These are phyloP conservation scores for Corylus heterophylla DNA, from an alignment of 306 rosid genomes.

Conservation along the genomic window DNA sequence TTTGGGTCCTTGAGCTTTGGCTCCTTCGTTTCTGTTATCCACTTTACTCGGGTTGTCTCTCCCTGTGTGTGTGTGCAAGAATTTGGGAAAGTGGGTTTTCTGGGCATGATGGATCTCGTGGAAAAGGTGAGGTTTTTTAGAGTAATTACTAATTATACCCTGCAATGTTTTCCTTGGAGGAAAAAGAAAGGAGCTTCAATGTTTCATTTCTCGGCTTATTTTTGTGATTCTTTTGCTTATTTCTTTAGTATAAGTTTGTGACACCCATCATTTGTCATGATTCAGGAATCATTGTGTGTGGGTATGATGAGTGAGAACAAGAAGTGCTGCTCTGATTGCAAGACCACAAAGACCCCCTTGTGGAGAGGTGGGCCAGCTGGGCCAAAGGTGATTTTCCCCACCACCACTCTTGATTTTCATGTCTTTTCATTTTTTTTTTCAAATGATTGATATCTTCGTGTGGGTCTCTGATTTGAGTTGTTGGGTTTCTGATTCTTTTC, in stretches of 20 bases:
- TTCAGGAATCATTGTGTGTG: constrained; percentile 38
- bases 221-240: constrained; percentile 1
- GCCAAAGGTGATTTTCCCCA: constrained; percentile 36
- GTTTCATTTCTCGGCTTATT: neutral
- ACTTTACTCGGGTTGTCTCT: neutral
- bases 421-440: neutral
- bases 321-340: constrained; percentile 62
- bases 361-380: constrained; percentile 87
- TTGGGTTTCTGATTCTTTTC: neutral
- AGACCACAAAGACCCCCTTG: constrained; percentile 71
- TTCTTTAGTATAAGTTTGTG: neutral
- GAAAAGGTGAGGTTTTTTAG: constrained; percentile 31
- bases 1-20: neutral
- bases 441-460: neutral
- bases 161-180: neutral
- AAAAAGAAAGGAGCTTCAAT: neutral
- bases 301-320: constrained; percentile 28
- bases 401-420: neutral
- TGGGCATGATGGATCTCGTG: constrained; percentile 47
- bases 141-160: no score
- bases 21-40: neutral
- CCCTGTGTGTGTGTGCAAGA: neutral
- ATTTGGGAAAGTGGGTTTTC: neutral
- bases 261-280: neutral
- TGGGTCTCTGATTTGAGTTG: neutral